A percentile compares a stretch with the other conserved stretches of the same genome.
phyloP scores from a whole-genome alignment of 2,329 filamentous ascomycete species.

The Colletotrichum zoysiae region DNA sequence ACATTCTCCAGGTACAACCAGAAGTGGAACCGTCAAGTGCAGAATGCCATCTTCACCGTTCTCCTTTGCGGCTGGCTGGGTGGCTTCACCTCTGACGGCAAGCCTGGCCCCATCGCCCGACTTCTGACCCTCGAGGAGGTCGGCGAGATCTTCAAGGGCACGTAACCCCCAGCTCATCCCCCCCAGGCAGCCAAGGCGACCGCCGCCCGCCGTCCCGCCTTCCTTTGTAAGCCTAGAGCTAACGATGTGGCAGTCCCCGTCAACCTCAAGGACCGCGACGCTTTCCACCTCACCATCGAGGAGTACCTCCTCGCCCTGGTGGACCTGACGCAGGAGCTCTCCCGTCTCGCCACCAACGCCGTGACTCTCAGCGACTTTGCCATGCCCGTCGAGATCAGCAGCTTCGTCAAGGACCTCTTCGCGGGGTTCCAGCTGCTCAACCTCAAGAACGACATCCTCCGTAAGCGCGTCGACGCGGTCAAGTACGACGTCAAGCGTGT shows the following conservation, averaged over 20 bases:
- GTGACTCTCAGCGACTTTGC: constrained; percentile 92
- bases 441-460: constrained; percentile 92
- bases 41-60: constrained; percentile 76
- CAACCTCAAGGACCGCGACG: constrained; percentile 89
- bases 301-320: constrained; percentile 95
- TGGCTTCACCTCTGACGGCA: constrained; percentile 70
- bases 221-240: not conserved
- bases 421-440: constrained; percentile 98
- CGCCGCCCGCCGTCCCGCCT: not conserved
- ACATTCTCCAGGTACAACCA: constrained; percentile 74
- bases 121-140: constrained; percentile 92
- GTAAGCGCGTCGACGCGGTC: constrained; percentile 89
- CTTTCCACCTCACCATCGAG: constrained; percentile 96
- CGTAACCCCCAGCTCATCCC: constrained; percentile 37
- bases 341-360: constrained; percentile 91
- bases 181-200: constrained; percentile 13
- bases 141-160: constrained; percentile 81
- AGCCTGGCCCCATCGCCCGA: constrained; percentile 67
- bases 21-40: constrained; percentile 86
- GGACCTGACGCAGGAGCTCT: constrained; percentile 88
- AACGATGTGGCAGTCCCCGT: constrained; percentile 75
- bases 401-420: constrained; percentile 94
- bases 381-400: constrained; percentile 87
- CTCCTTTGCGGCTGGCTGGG: constrained; percentile 81
- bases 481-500: constrained; percentile 99